A percentile compares a stretch with the other conserved stretches of the same genome.
These are phyloP conservation scores for Lentinula aciculospora DNA, from an alignment of 768 basidiomycete genomes.

Conservation along the genomic window DNA sequence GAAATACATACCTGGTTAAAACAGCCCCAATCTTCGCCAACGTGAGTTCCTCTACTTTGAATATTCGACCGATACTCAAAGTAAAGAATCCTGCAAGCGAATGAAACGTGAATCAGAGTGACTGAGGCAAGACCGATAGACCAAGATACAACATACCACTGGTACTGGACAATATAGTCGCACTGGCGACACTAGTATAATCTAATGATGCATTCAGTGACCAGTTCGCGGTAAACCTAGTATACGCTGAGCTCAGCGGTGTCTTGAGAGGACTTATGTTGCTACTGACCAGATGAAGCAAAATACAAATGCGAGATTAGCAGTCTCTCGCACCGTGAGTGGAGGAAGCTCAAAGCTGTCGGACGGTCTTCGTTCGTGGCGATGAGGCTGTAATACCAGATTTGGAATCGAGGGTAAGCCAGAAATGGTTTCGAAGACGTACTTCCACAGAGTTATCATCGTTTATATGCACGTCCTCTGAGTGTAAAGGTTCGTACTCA, in stretches of 20 bases:
- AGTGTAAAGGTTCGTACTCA: conserved; percentile 22
- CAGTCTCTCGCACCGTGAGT: conserved; percentile 66
- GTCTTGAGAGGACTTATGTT: not conserved
- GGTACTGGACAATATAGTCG: conserved; percentile 84
- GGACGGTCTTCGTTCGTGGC: conserved; percentile 9
- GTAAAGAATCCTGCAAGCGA: conserved; percentile 80
- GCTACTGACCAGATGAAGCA: conserved; percentile 66
- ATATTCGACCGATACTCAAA: conserved; percentile 74
- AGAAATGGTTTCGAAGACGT: not conserved
- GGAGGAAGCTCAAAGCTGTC: conserved; percentile 20
- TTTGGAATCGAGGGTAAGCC: not conserved
- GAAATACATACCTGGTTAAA: conserved; percentile 56
- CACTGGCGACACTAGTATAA: conserved; percentile 91
- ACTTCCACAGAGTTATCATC: not conserved
- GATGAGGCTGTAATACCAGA: not conserved
- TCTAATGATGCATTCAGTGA: conserved; percentile 75
- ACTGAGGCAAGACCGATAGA: not conserved
- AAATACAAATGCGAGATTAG: conserved; percentile 71
- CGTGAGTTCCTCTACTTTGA: conserved; percentile 75
- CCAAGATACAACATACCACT: conserved; percentile 54
- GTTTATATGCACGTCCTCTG: conserved; percentile 9
- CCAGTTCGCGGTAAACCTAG: conserved; percentile 88
- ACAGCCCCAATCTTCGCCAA: conserved; percentile 74
- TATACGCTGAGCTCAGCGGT: not conserved
- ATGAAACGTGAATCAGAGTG: not conserved